Conservation (phyloP, 2,329 filamentous ascomycete genomes). For the Triangularia setosa region DNA sequence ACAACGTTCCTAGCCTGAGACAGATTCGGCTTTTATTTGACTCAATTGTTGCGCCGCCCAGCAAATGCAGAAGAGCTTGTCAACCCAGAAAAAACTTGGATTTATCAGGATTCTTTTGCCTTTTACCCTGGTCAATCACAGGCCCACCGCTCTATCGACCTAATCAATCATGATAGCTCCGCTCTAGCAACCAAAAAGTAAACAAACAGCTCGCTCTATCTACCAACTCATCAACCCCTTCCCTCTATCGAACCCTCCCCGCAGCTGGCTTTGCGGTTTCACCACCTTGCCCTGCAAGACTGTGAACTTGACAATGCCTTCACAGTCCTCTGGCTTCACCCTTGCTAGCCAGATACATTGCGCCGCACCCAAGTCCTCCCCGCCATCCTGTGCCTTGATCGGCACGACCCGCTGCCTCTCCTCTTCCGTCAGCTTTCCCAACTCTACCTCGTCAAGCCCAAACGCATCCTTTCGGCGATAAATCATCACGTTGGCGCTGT, state of each 20-base stretch:
- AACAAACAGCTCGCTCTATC: neutral
- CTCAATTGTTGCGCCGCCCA: too few species aligned
- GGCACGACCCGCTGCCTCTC: constrained; percentile 1
- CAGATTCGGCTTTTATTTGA: too few species aligned
- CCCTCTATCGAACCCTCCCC: constrained; percentile 84
- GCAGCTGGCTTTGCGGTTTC: constrained; percentile 78
- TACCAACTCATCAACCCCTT: constrained; percentile 86
- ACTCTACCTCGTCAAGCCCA: constrained; percentile 45
- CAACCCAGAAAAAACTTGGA: neutral
- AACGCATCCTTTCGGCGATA: constrained; percentile 67
- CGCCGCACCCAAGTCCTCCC: constrained; percentile 56
- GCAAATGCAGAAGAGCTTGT: too few species aligned
- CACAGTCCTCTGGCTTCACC: constrained; percentile 81
- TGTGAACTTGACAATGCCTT: constrained; percentile 86
- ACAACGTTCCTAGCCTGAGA: too few species aligned
- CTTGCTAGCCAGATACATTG: constrained; percentile 93
- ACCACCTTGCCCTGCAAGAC: constrained; percentile 90
- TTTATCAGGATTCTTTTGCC: too few species aligned
- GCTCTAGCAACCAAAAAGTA: neutral
- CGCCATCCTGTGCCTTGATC: constrained; percentile 22
- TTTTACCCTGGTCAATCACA: too few species aligned
- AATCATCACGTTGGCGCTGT: constrained; percentile 88
- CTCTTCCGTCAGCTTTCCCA: constrained; percentile 29
- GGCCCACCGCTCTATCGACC: neutral
- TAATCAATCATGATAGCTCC: neutral